Percentiles rank a stretch among this genome's conserved stretches.
Conservation (phyloP, 306 rosid species). For the Cercis canadensis region DNA sequence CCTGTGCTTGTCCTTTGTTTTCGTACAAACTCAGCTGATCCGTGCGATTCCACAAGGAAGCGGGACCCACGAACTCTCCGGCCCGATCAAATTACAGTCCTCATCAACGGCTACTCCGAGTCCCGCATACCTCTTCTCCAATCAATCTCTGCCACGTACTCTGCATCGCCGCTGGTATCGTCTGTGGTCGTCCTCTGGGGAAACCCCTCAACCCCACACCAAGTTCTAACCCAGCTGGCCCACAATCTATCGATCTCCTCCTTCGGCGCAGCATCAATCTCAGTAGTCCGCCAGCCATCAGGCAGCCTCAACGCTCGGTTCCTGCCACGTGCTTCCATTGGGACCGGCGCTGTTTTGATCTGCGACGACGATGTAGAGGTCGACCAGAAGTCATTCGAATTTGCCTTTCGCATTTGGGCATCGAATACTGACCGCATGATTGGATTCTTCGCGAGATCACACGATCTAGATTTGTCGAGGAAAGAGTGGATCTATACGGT, state of each 20-base stretch:
- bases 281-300: constrained; percentile 56
- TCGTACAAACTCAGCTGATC: constrained; percentile 29
- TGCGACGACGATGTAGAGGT: constrained; percentile 89
- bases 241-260: constrained; percentile 53
- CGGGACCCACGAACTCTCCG: constrained; percentile 49
- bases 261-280: constrained; percentile 47
- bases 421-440: constrained; percentile 54
- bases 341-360: constrained; percentile 68
- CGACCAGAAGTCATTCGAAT: constrained; percentile 60
- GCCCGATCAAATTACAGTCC: constrained; percentile 67
- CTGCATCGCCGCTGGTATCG: constrained; percentile 66
- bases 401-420: constrained; percentile 70
- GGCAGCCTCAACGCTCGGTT: constrained; percentile 76
- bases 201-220: constrained; percentile 66
- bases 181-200: constrained; percentile 89
- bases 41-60: constrained; percentile 41
- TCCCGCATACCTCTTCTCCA: constrained; percentile 81
- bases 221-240: constrained; percentile 47
- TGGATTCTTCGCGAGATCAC: constrained; percentile 83
- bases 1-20: constrained; percentile 24
- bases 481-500: constrained; percentile 84
- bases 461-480: constrained; percentile 65
- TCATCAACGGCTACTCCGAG: constrained; percentile 82
- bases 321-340: constrained; percentile 61
- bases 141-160: constrained; percentile 65